Conservation (phyloP, 768 basidiomycete species). For the Suillus ampliporus region DNA sequence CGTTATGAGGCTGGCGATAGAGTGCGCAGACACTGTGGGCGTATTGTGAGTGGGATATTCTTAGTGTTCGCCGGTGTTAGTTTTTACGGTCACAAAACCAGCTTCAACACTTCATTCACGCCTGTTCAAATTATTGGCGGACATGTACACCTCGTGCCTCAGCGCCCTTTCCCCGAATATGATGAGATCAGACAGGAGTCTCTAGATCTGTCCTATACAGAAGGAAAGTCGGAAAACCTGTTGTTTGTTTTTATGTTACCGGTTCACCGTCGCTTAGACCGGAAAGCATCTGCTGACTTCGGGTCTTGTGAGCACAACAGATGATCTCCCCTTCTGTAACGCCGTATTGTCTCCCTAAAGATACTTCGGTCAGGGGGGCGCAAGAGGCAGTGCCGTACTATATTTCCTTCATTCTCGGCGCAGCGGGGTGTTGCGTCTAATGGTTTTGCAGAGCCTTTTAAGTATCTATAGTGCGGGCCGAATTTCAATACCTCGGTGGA, state of each 20-base stretch:
- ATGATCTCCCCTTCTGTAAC: background rate
- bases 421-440: slow-evolving; percentile 40
- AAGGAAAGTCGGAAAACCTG: background rate
- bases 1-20: background rate
- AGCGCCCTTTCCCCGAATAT: background rate
- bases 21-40: background rate
- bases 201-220: background rate
- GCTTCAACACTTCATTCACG: background rate
- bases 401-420: slow-evolving; percentile 46
- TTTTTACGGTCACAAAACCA: background rate
- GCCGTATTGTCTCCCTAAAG: background rate
- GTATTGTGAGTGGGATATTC: background rate
- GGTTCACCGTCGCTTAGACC: background rate
- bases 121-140: background rate
- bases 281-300: background rate
- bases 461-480: background rate
- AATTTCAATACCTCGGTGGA: background rate
- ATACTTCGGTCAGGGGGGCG: background rate
- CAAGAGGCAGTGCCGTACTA: slow-evolving; percentile 35
- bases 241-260: background rate
- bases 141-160: background rate
- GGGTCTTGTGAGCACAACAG: background rate
- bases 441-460: background rate
- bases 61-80: background rate
- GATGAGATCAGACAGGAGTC: background rate